Base-by-base conservation (phyloP, 805 yeast species). In the Kazachstania viticola region DNA sequence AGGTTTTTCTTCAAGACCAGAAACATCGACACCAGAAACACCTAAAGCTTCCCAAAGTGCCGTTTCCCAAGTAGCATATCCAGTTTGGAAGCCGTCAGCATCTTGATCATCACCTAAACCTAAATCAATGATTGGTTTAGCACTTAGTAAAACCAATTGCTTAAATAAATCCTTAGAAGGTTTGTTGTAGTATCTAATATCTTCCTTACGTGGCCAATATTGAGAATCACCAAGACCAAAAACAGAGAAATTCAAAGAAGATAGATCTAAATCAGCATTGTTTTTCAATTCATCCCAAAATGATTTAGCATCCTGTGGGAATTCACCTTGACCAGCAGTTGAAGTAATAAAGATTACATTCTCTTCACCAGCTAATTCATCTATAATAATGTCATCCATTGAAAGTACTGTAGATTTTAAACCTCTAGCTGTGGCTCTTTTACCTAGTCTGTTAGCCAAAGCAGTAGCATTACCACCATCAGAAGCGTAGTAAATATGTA, bases 121-220 rank as follows among this genome's bases (percentile, higher is more conserved):
- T 28, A 85, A 59, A 3, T 79, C 81, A 35, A 73, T 70, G 33
- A 88, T 61, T 37, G 73, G 74, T 38, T 67, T 73, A 38, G 80
- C 95, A 27, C 94, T 91, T 37, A 83, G 66, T 36, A 78, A 61
- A 40, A 61, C 62, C 40, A 88, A 60, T 40, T 78, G 75, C 40
- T 70, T 71, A 51, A 60, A 64, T 41, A 88, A 61, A 55, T 85
- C 95, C 42, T 68, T 69, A 14, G 79, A 72, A 12, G 97, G 97
- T 56, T 85, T 87, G 65, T 88, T 88, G 62, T 84, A 88, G 62
- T 82, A 88, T 56, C 81, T 88, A 45, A 76, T 75, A 61, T 88
- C 97, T 59, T 88, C 94, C 57, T 83, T 82, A 62, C 97, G 74
- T 46, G 97, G 97, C 97, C 97, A 88, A 64, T 88, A 85, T 51